These are phyloP conservation scores for Epichloe sibirici DNA, from an alignment of 2,329 filamentous ascomycete species.

Conservation along the genomic window DNA sequence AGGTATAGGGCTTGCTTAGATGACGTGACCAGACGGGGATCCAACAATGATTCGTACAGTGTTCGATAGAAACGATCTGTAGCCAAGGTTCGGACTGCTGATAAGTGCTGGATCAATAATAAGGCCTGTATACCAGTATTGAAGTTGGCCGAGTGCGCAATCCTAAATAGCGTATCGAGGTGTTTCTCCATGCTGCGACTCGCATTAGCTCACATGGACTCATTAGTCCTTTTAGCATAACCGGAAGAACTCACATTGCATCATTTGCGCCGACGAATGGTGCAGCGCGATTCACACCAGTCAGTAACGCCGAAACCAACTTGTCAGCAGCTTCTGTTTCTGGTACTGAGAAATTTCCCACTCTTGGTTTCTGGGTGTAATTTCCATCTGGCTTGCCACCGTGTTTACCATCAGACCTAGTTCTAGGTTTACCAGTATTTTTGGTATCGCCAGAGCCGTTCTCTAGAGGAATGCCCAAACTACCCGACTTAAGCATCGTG, in stretches of 20 bases:
- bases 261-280: conserved; percentile 80
- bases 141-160: conserved; percentile 97
- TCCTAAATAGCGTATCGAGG: conserved; percentile 85
- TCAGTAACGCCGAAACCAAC: conserved; percentile 79
- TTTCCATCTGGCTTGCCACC: conserved; percentile 11
- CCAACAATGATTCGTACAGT: conserved; percentile 86
- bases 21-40: conserved; percentile 75
- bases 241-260: conserved; percentile 42
- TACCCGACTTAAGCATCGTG: conserved; percentile 56
- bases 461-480: conserved; percentile 25
- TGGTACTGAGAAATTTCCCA: conserved; percentile 30
- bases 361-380: background rate
- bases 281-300: conserved; percentile 89
- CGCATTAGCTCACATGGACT: conserved; percentile 7
- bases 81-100: conserved; percentile 64
- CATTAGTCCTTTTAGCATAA: background rate
- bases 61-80: conserved; percentile 91
- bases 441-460: conserved; percentile 28
- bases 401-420: conserved; percentile 11
- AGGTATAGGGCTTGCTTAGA: conserved; percentile 95
- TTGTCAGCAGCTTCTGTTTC: conserved; percentile 68
- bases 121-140: conserved; percentile 96
- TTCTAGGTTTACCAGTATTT: conserved; percentile 12
- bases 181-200: conserved; percentile 62
- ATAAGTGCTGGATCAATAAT: conserved; percentile 87